Conservation (phyloP, 257 asterid species). For the Jacaranda mimosifolia region DNA sequence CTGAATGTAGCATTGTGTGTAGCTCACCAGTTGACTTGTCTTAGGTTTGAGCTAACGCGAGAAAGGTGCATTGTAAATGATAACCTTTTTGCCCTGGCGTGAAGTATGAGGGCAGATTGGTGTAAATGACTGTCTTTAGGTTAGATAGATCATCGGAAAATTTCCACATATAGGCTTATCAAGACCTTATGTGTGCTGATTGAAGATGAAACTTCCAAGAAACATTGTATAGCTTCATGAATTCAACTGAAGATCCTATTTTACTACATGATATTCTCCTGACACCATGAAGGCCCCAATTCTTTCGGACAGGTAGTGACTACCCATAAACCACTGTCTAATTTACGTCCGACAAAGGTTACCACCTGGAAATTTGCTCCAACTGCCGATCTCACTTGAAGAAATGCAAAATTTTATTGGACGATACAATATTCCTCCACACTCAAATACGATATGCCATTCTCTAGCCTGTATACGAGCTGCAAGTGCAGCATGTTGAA, state of each 20-base stretch:
- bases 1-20: slow-evolving; percentile 9
- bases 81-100: slow-evolving; percentile 36
- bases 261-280: background rate
- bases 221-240: slow-evolving; percentile 40
- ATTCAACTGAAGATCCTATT: slow-evolving; percentile 16
- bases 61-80: slow-evolving; percentile 35
- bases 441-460: no score
- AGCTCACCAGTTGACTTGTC: slow-evolving; percentile 26
- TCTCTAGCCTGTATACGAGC: no score
- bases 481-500: no score
- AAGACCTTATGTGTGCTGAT: slow-evolving; percentile 27
- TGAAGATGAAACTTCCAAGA: slow-evolving; percentile 31
- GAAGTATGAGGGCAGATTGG: slow-evolving; percentile 28
- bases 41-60: slow-evolving; percentile 5
- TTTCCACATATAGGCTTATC: slow-evolving; percentile 18
- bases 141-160: slow-evolving; percentile 33
- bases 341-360: no score
- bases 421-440: no score
- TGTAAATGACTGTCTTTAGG: slow-evolving; percentile 42
- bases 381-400: no score
- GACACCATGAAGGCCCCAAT: background rate
- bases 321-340: no score
- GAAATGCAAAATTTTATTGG: no score
- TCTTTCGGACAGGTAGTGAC: background rate
- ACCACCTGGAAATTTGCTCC: no score